Conservation (phyloP, 1,284 basidiomycete genomes). For the Vanrija humicola region DNA sequence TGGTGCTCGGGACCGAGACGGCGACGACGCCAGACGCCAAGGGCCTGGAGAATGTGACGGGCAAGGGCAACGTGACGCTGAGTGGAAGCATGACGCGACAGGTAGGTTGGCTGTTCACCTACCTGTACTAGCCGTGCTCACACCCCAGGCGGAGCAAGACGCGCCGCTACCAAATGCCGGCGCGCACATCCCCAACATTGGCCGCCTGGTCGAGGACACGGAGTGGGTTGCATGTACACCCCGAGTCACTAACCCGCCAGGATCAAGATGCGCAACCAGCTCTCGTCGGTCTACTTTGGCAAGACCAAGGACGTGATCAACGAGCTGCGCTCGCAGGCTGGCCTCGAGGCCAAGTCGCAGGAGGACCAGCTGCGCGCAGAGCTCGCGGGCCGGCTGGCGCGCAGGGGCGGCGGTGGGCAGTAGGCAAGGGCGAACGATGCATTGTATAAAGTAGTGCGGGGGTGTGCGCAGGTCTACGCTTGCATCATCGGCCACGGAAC, state of each 20-base stretch:
- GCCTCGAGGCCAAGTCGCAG: slow-evolving; percentile 73
- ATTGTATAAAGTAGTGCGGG: slow-evolving; percentile 10
- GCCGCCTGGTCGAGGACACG: slow-evolving; percentile 95
- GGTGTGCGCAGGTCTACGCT: not conserved
- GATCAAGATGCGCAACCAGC: slow-evolving; percentile 91
- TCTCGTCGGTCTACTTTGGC: slow-evolving; percentile 97
- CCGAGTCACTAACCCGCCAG: slow-evolving; percentile 15
- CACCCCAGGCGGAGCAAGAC: slow-evolving; percentile 73
- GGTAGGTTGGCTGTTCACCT: slow-evolving; percentile 50
- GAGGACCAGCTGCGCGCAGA: slow-evolving; percentile 89
- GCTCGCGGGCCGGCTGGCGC: slow-evolving; percentile 62
- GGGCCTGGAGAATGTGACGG: slow-evolving; percentile 39
- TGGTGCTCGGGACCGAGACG: slow-evolving; percentile 69
- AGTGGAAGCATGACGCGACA: slow-evolving; percentile 97
- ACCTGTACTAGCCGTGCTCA: not conserved
- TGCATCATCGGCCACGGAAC: not conserved
- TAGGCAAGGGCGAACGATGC: slow-evolving; percentile 4
- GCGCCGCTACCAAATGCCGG: slow-evolving; percentile 69
- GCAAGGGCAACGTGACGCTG: slow-evolving; percentile 71
- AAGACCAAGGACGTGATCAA: slow-evolving; percentile 95
- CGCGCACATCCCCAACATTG: slow-evolving; percentile 87
- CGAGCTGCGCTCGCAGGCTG: slow-evolving; percentile 80
- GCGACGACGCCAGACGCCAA: slow-evolving; percentile 45
- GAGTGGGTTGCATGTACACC: slow-evolving; percentile 53
- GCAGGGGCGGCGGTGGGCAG: slow-evolving; percentile 28